A percentile compares a stretch with the other conserved stretches of the same genome.
Conservation (phyloP, 495 filamentous ascomycete genomes). For the Letharia lupina region DNA sequence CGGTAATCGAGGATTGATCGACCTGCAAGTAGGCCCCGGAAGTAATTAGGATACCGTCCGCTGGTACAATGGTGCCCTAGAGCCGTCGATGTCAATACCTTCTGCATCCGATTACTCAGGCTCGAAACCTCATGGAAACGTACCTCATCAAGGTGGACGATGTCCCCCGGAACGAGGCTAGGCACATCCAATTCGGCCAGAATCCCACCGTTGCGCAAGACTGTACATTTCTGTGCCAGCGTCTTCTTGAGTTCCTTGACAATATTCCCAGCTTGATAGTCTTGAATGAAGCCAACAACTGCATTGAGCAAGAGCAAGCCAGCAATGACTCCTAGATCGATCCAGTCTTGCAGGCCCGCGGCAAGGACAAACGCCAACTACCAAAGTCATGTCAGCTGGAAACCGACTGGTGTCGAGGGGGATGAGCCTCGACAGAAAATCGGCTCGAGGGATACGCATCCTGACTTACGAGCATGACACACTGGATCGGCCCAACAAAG, state of each 20-base stretch:
- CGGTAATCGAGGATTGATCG: slow-evolving; percentile 86
- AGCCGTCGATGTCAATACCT: not conserved
- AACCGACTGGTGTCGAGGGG: not conserved
- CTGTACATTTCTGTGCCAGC: slow-evolving; percentile 74
- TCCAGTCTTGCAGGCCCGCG: slow-evolving; percentile 71
- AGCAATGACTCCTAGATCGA: slow-evolving; percentile 75
- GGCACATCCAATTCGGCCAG: slow-evolving; percentile 61
- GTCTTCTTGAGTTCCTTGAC: slow-evolving; percentile 90
- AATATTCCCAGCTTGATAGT: slow-evolving; percentile 83
- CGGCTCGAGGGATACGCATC: not conserved
- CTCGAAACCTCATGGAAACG: not conserved
- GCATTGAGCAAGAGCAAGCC: slow-evolving; percentile 72
- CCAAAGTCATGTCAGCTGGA: slow-evolving; percentile 18
- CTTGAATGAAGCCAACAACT: slow-evolving; percentile 75
- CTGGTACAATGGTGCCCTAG: slow-evolving; percentile 73
- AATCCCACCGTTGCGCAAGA: slow-evolving; percentile 66
- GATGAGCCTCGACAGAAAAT: not conserved
- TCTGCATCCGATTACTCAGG: not conserved
- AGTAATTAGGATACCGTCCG: slow-evolving; percentile 77
- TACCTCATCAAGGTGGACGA: slow-evolving; percentile 71
- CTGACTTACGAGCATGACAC: slow-evolving; percentile 76
- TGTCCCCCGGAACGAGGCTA: slow-evolving; percentile 83
- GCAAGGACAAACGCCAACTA: slow-evolving; percentile 68
- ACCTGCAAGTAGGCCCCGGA: slow-evolving; percentile 76
- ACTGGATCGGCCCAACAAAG: slow-evolving; percentile 87